A percentile compares a stretch with the other conserved stretches of the same genome.
These are phyloP conservation scores for Babesia sp. DNA, from an alignment of 169 alveolate genomes.

Conservation along the genomic window DNA sequence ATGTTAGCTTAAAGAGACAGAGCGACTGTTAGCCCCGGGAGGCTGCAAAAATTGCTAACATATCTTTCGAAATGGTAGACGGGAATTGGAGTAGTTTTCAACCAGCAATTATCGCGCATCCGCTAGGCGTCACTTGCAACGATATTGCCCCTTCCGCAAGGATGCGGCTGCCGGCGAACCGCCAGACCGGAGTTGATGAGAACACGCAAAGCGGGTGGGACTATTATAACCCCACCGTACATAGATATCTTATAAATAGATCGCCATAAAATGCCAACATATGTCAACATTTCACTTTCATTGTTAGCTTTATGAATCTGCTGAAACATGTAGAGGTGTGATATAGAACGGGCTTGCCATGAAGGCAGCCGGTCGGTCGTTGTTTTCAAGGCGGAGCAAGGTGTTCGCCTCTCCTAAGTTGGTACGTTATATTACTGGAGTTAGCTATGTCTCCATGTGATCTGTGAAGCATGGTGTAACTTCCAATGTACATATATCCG, in stretches of 20 bases:
- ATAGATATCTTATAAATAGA: too few species aligned
- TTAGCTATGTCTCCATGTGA: neutral
- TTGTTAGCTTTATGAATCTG: too few species aligned
- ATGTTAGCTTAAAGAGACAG: neutral
- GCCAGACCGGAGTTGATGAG: neutral
- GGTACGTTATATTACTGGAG: slow-evolving; percentile 15
- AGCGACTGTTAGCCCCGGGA: slow-evolving; percentile 67
- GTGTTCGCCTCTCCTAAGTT: slow-evolving; percentile 40
- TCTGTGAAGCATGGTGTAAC: neutral
- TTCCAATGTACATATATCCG: neutral
- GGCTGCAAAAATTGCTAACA: slow-evolving; percentile 95
- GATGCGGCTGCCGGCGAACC: slow-evolving; percentile 65
- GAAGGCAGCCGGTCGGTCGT: slow-evolving; percentile 32
- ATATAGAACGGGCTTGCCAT: neutral
- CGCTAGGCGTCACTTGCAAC: slow-evolving; percentile 99
- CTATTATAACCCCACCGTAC: neutral
- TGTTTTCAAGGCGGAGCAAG: slow-evolving; percentile 31
- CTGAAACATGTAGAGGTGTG: neutral
- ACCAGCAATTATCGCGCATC: slow-evolving; percentile 99
- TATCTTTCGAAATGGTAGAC: slow-evolving; percentile 89
- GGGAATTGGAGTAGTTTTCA: slow-evolving; percentile 98
- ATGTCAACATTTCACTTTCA: too few species aligned
- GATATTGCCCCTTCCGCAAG: slow-evolving; percentile 99
- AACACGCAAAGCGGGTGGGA: slow-evolving; percentile 22
- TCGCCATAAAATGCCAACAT: too few species aligned